These are phyloP conservation scores for Cicer yamashitae DNA, from an alignment of 306 rosid species.

Conservation along the genomic window DNA sequence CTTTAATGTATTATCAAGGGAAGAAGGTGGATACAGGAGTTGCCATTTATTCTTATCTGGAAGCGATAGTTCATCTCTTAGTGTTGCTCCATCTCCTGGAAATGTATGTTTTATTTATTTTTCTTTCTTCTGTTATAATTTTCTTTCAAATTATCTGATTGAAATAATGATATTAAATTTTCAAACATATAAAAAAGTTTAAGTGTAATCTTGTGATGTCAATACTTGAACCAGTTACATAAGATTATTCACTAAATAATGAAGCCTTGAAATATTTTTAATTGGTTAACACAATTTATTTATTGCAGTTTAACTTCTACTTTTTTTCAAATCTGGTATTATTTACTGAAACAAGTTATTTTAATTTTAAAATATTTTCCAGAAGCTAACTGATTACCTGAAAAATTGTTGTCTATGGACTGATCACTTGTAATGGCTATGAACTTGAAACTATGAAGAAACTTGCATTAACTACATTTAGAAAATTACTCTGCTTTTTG, in stretches of 20 bases:
- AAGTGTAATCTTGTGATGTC: constrained; percentile 30
- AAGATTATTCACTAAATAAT: constrained; percentile 15
- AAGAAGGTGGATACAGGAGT: constrained; percentile 58
- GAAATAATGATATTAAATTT: constrained; percentile 7
- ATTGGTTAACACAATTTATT: background rate
- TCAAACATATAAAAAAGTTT: constrained; percentile 9
- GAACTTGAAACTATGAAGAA: constrained; percentile 28
- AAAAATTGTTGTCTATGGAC: constrained; percentile 8
- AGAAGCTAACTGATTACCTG: background rate
- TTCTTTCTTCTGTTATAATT: background rate
- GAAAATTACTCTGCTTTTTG: constrained; percentile 31
- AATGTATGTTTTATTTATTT: constrained; percentile 61
- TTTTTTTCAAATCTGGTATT: constrained; percentile 6
- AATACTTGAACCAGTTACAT: background rate
- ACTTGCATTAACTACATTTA: background rate
- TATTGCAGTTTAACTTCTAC: constrained; percentile 2
- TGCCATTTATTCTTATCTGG: constrained; percentile 75
- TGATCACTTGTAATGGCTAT: constrained; percentile 24
- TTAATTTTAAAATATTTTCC: constrained; percentile 25
- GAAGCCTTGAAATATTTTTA: constrained; percentile 12
- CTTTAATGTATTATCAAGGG: constrained; percentile 51
- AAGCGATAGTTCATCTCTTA: constrained; percentile 58
- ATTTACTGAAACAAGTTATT: background rate
- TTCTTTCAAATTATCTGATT: constrained; percentile 12
- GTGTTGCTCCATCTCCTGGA: constrained; percentile 61